Base-by-base conservation (phyloP, 2,329 filamentous ascomycete species). In the Ophiostoma himal-ulmi region DNA sequence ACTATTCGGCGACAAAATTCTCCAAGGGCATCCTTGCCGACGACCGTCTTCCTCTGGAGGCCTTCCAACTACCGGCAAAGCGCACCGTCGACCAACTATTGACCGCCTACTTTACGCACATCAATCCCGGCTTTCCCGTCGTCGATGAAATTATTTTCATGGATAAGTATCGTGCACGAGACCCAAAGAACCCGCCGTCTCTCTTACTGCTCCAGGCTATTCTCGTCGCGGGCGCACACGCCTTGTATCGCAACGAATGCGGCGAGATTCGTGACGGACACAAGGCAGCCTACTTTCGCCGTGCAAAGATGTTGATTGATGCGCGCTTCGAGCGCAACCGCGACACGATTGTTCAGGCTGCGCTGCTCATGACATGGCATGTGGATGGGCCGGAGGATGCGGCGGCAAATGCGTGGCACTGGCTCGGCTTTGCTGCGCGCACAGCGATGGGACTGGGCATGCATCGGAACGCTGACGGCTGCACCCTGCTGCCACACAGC, bases 401-500 rank as follows among this genome's bases (percentile, higher is more conserved):
- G 1, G 54, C 48, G 7, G 70, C 70, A 39, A 70, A 70, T 26
- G 70, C 70, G 14, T 70, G 67, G 66, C 65, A 66, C 67, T 70
- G 70, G 69, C 41, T 70, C 34, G 70, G 70, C 3, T 6, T 70
- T n/a, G 70, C 70, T 1, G 70, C 70, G 22, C 66, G 67, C 8
- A 70, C 70, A 5, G 70, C 70, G 2, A 65, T 68, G 5, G 70
- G 70, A 3, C 70, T 70, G 7, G 70, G 70, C 2, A 70, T 70
- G 69, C 69, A 70, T 52, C 66, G 66, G n/a, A 57, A 68, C 22
- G 69, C 69, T 8, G 69, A 68, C 7, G 66, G 36, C 52, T 62
- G 52, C n/a, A 57, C 52, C n/a, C 52, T 57, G 2, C 11, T 57
- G 52, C 52, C 52, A 3, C n/a, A 22, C 37, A 68, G 68, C 66